Evolutionary conservation across 176 grass and related monocot genomes (phyloP).

Genomic region (Carex pumila): DNA sequence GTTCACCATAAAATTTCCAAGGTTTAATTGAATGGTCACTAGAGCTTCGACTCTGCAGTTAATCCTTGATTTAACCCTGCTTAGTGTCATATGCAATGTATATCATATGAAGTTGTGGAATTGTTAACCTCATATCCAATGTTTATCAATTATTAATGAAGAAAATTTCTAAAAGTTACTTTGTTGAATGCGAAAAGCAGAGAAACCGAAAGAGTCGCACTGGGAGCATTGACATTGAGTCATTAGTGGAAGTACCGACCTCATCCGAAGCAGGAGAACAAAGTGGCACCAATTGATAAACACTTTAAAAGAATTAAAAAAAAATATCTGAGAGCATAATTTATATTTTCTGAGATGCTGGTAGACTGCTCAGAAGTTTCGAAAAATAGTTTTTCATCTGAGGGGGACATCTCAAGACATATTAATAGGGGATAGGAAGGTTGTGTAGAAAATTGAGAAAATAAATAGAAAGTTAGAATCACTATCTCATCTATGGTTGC

Average conservation of each 20-base stretch:
- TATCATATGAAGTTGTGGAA: background rate
- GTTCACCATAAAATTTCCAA: background rate
- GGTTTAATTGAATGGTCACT: background rate
- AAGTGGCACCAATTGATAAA: background rate
- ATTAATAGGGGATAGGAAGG: background rate
- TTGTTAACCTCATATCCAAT: background rate
- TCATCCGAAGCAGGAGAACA: conserved; percentile 8
- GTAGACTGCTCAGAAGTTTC: background rate
- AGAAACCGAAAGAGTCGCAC: conserved; percentile 43
- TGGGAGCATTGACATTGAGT: conserved; percentile 68
- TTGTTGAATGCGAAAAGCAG: conserved; percentile 39
- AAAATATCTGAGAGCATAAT: background rate
- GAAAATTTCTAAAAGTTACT: background rate
- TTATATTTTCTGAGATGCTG: background rate
- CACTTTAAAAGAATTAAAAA: background rate
- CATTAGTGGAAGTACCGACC: conserved; percentile 11
- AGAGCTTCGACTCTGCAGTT: background rate
- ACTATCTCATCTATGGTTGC: background rate
- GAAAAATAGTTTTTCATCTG: background rate
- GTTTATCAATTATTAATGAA: background rate
- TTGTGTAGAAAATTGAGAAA: conserved; percentile 1
- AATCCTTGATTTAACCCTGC: background rate
- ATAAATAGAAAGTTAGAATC: background rate
- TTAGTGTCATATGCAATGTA: background rate
- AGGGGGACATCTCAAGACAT: background rate